These are phyloP conservation scores for Hordeum marinum DNA, from an alignment of 176 grass and related monocot species.

Conservation along the genomic window DNA sequence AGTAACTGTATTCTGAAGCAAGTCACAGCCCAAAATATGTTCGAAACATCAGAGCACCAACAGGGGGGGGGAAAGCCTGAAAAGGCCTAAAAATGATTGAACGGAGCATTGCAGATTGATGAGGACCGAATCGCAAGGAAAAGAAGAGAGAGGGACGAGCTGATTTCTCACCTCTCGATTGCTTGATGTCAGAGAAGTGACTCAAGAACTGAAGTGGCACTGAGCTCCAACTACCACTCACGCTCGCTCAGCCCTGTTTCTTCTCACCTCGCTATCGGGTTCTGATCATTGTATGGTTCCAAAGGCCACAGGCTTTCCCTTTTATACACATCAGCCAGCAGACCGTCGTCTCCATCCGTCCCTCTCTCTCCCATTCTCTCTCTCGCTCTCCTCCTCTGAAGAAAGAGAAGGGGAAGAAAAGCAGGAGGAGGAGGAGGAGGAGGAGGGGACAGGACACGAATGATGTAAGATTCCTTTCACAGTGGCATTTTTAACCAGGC, in stretches of 20 bases:
- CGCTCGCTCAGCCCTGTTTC: constrained; percentile 10
- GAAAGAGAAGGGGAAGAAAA: background rate
- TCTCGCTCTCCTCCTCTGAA: background rate
- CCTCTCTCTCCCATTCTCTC: background rate
- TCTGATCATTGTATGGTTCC: constrained; percentile 50
- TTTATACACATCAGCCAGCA: constrained; percentile 37
- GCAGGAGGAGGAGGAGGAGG: constrained; percentile 28
- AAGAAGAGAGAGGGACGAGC: background rate
- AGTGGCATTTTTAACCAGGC: constrained; percentile 36
- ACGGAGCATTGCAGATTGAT: constrained; percentile 15
- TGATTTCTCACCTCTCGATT: constrained; percentile 29
- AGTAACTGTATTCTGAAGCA: constrained; percentile 6
- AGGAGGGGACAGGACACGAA: constrained; percentile 49
- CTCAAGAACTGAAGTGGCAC: constrained; percentile 25
- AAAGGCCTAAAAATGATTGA: constrained; percentile 43
- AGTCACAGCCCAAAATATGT: background rate
- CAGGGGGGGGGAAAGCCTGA: background rate
- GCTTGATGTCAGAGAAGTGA: constrained; percentile 46
- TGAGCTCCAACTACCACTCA: constrained; percentile 19
- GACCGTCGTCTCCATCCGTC: background rate
- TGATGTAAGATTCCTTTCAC: constrained; percentile 67
- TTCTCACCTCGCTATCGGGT: constrained; percentile 18
- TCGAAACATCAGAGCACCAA: background rate
- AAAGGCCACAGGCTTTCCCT: constrained; percentile 48
- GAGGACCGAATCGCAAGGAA: constrained; percentile 13